Percentiles rank a stretch among this genome's conserved stretches.
phyloP scores from a whole-genome alignment of 1,139 yeast genomes.

The Suhomyces coccinellae region DNA sequence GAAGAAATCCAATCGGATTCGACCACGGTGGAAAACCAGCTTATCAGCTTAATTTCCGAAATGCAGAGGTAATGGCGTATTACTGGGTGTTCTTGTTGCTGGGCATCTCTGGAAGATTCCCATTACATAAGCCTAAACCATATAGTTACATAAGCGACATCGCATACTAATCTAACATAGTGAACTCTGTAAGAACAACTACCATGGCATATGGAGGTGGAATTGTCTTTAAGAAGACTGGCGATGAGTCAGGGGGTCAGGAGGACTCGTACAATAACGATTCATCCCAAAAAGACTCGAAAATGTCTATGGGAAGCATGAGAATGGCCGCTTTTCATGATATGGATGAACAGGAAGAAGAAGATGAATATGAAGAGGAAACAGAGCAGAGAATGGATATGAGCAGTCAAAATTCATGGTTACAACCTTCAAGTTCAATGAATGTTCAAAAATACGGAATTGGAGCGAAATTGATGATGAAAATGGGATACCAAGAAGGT shows the following conservation, averaged over 20 bases:
- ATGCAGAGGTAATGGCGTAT: not conserved
- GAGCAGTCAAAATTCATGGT: conserved; percentile 5
- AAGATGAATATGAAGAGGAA: conserved; percentile 20
- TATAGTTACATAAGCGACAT: not conserved
- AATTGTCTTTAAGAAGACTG: conserved; percentile 10
- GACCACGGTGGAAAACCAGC: conserved; percentile 23
- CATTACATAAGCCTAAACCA: not conserved
- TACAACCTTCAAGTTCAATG: conserved; percentile 2
- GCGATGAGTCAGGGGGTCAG: not conserved
- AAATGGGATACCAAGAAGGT: conserved; percentile 89
- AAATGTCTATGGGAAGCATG: conserved; percentile 3
- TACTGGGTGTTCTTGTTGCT: not conserved
- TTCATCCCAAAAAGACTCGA: not conserved
- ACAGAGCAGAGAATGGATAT: conserved; percentile 4
- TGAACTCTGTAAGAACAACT: not conserved
- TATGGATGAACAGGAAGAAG: conserved; percentile 14
- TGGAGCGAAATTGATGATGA: conserved; percentile 75
- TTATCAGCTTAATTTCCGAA: conserved; percentile 23
- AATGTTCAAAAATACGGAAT: conserved; percentile 59
- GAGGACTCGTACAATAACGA: not conserved
- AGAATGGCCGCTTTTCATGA: conserved; percentile 16
- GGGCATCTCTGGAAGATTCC: conserved; percentile 1
- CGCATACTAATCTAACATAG: not conserved
- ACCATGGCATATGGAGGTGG: conserved; percentile 10
- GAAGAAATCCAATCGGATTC: conserved; percentile 30